A percentile compares a stretch with the other conserved stretches of the same genome.
Evolutionary conservation across 768 basidiomycete genomes (phyloP).

Genomic region (Pholiota microspora): DNA sequence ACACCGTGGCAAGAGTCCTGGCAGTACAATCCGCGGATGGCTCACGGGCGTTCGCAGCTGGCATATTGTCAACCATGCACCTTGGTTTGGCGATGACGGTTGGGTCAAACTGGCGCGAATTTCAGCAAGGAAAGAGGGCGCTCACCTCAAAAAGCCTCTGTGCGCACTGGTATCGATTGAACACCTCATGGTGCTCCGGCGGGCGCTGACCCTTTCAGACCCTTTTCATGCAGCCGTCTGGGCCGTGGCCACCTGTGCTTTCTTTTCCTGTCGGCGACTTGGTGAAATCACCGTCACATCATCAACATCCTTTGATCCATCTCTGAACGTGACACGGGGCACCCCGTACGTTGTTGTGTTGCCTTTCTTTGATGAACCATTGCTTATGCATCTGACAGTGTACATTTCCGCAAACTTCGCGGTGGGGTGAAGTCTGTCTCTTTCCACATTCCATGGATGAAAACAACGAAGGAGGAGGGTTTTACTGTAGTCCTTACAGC

Average conservation of each 20-base stretch:
- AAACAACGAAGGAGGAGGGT: too few relatives aligned
- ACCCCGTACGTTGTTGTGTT: too few relatives aligned
- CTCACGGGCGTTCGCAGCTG: background rate
- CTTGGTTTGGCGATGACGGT: background rate
- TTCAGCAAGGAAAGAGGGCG: background rate
- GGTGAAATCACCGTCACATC: constrained; percentile 25
- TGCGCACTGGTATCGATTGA: background rate
- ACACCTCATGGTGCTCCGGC: background rate
- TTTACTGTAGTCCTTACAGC: too few relatives aligned
- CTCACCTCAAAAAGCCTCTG: background rate
- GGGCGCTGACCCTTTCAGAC: background rate
- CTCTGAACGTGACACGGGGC: background rate
- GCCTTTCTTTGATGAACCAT: too few relatives aligned
- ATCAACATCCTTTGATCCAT: background rate
- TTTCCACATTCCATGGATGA: too few relatives aligned
- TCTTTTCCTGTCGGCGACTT: constrained; percentile 19
- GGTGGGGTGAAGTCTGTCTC: too few relatives aligned
- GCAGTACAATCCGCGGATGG: background rate
- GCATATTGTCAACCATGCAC: background rate
- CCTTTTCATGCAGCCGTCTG: constrained; percentile 14
- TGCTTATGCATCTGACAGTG: too few relatives aligned
- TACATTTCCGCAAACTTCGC: too few relatives aligned
- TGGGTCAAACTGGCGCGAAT: background rate
- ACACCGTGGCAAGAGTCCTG: background rate
- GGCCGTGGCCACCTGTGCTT: constrained; percentile 10